A percentile compares a stretch with the other conserved stretches of the same genome.
Evolutionary conservation across 108 stramenopile genomes (phyloP).

Genomic region (Licmophora abbreviata): DNA sequence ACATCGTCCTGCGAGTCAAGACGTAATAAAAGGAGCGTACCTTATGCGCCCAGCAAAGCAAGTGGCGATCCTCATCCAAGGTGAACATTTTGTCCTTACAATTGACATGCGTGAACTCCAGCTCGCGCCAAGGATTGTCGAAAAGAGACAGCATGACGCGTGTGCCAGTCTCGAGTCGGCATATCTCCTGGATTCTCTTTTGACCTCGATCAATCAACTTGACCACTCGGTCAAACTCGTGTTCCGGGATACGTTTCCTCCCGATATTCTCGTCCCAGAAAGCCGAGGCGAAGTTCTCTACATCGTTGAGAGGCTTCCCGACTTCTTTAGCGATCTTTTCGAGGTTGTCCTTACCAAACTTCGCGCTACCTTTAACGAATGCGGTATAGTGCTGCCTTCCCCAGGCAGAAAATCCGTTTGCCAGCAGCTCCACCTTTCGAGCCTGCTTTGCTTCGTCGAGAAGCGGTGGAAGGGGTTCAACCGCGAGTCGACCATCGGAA

Average conservation of each 20-base stretch:
- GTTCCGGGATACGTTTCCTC: conserved; percentile 63
- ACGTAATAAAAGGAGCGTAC: conserved; percentile 21
- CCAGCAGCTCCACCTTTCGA: conserved; percentile 66
- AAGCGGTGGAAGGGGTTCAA: conserved; percentile 41
- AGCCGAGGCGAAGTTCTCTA: conserved; percentile 45
- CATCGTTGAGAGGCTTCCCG: conserved; percentile 51
- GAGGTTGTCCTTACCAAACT: conserved; percentile 33
- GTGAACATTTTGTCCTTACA: conserved; percentile 62
- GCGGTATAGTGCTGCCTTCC: conserved; percentile 70
- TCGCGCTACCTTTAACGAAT: conserved; percentile 71
- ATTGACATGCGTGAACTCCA: conserved; percentile 69
- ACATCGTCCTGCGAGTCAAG: neutral
- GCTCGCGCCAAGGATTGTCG: conserved; percentile 83
- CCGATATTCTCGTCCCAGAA: conserved; percentile 74
- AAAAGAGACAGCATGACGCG: conserved; percentile 62
- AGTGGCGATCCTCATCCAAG: conserved; percentile 45
- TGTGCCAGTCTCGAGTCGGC: conserved; percentile 57
- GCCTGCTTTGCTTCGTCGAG: conserved; percentile 47
- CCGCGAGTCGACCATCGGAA: conserved; percentile 6
- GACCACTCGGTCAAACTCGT: conserved; percentile 83
- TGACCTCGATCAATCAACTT: conserved; percentile 77
- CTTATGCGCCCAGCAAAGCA: conserved; percentile 75
- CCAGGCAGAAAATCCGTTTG: conserved; percentile 88
- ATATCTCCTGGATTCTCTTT: conserved; percentile 67
- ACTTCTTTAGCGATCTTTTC: conserved; percentile 69